phyloP scores from a whole-genome alignment of 345 rosid genomes.

The Diplotaxis tenuifolia region DNA sequence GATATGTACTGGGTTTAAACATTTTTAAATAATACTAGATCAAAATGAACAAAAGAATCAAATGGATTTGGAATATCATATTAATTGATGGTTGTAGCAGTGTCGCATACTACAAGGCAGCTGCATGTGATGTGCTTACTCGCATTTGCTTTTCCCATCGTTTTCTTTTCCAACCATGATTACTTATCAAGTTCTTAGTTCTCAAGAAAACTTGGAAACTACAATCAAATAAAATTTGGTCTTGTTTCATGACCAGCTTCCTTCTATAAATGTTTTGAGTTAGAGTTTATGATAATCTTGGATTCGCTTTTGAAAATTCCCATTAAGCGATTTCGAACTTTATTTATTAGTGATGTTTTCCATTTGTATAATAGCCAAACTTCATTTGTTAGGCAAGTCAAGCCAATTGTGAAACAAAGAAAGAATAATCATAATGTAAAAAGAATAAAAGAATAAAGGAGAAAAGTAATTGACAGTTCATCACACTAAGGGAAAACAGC shows the following conservation, averaged over 20 bases:
- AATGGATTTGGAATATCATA: neutral
- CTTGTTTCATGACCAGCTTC: no score
- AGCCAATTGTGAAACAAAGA: neutral
- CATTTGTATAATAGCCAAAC: neutral
- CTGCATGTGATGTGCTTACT: slow-evolving; percentile 32
- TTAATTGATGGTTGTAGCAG: slow-evolving; percentile 23
- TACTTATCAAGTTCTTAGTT: slow-evolving; percentile 17
- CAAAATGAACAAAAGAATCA: neutral
- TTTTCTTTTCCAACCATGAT: slow-evolving; percentile 5
- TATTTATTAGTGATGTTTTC: no score
- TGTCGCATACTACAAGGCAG: slow-evolving; percentile 31
- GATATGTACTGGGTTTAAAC: neutral
- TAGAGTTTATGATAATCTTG: neutral
- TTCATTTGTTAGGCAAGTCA: neutral
- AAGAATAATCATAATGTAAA: neutral
- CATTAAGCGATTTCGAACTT: neutral
- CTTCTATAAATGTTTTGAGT: no score
- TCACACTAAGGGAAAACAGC: slow-evolving; percentile 3
- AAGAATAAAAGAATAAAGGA: slow-evolving; percentile 19
- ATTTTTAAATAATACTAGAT: neutral
- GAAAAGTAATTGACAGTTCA: slow-evolving; percentile 33
- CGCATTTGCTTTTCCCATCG: neutral
- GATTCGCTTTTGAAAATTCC: neutral
- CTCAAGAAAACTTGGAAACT: slow-evolving; percentile 20
- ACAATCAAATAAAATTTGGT: no score